Percentiles rank a stretch among this genome's conserved stretches.
phyloP scores from a whole-genome alignment of 805 yeast genomes.

The Kodamaea fukazawae region DNA sequence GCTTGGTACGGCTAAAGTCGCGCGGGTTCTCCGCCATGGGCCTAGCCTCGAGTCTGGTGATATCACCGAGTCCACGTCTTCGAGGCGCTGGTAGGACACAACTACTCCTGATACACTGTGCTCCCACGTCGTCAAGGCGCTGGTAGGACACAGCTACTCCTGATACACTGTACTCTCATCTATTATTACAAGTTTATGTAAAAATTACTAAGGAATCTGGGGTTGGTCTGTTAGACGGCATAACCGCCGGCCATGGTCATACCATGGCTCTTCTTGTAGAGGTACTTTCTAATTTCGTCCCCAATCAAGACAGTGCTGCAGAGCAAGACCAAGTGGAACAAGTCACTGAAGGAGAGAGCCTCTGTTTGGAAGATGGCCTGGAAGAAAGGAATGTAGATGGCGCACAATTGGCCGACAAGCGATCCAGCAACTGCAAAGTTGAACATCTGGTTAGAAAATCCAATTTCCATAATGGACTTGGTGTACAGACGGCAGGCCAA shows the following conservation, averaged over 20 bases:
- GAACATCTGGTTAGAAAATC: conserved; percentile 84
- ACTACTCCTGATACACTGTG: too few species aligned
- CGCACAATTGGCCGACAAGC: conserved; percentile 85
- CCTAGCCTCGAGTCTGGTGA: too few species aligned
- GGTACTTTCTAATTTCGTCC: conserved; percentile 76
- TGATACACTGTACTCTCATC: too few species aligned
- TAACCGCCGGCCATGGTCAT: neutral
- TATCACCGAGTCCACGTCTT: too few species aligned
- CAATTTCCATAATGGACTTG: conserved; percentile 80
- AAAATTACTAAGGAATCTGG: neutral
- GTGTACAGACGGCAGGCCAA: conserved; percentile 85
- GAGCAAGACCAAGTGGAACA: conserved; percentile 56
- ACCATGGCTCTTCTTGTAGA: conserved; percentile 21
- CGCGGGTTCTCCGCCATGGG: too few species aligned
- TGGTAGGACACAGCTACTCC: too few species aligned
- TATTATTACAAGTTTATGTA: conserved; percentile 4
- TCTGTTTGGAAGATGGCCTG: conserved; percentile 94
- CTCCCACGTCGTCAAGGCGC: too few species aligned
- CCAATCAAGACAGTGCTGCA: conserved; percentile 81
- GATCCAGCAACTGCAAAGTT: conserved; percentile 90
- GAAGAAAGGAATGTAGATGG: conserved; percentile 89
- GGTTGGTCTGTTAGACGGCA: conserved; percentile 4
- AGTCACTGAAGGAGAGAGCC: conserved; percentile 70
- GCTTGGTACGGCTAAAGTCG: neutral
- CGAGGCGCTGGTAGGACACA: too few species aligned